Percentiles rank a stretch among this genome's conserved stretches.
These are phyloP conservation scores for Cryphonectria radicalis DNA, from an alignment of 2,329 filamentous ascomycete genomes.

Conservation along the genomic window DNA sequence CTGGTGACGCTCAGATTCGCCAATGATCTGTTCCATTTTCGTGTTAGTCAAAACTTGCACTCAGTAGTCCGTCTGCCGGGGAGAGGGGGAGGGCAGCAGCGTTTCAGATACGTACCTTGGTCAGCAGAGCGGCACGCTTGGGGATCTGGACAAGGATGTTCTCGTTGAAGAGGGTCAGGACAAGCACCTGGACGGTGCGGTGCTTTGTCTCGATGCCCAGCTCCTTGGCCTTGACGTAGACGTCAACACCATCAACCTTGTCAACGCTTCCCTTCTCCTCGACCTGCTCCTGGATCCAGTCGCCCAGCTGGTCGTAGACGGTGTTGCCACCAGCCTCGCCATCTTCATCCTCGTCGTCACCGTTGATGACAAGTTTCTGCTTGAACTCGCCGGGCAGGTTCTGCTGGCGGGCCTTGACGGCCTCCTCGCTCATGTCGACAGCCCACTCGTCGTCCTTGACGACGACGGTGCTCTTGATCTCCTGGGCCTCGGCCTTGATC, in stretches of 20 bases:
- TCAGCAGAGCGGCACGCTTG: constrained; percentile 81
- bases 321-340: constrained; percentile 75
- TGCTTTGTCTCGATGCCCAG: constrained; percentile 94
- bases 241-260: constrained; percentile 84
- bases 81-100: no score
- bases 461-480: constrained; percentile 50
- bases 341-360: constrained; percentile 78
- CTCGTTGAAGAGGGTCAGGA: constrained; percentile 91
- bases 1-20: constrained; percentile 86
- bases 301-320: constrained; percentile 87
- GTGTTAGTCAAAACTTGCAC: constrained; percentile 40
- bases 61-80: background rate
- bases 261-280: constrained; percentile 73
- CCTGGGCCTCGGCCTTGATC: constrained; percentile 67
- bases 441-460: constrained; percentile 90
- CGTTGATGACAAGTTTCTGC: constrained; percentile 81
- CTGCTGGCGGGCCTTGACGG: constrained; percentile 91
- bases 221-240: constrained; percentile 97
- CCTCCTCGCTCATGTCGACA: constrained; percentile 94
- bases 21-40: constrained; percentile 60
- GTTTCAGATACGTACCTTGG: constrained; percentile 65
- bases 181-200: constrained; percentile 87
- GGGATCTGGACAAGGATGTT: constrained; percentile 87
- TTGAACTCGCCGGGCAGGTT: constrained; percentile 94
- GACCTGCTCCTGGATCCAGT: constrained; percentile 82